phyloP scores from a whole-genome alignment of 1,284 basidiomycete genomes.

The Puccinia hordei region DNA sequence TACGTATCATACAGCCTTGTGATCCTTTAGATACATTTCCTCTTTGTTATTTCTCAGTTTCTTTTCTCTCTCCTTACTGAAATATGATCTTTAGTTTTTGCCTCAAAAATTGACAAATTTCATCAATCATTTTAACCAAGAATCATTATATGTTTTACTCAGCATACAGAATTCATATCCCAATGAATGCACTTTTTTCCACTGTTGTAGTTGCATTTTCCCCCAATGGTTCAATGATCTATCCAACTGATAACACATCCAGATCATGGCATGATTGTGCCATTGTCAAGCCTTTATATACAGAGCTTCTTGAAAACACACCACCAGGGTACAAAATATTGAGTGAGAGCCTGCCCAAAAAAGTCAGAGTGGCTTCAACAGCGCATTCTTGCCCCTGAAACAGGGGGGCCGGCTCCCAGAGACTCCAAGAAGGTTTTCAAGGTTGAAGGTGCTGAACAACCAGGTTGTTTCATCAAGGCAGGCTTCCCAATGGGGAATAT shows the following conservation, averaged over 20 bases:
- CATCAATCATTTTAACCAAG: no score
- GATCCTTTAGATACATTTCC: no score
- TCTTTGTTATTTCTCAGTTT: no score
- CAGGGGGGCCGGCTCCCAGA: no score
- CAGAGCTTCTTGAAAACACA: not conserved
- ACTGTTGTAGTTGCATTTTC: not conserved
- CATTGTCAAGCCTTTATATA: no score
- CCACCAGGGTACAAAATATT: not conserved
- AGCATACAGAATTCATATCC: not conserved
- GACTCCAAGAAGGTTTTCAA: no score
- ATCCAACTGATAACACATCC: not conserved
- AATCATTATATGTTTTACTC: not conserved
- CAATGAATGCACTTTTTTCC: not conserved
- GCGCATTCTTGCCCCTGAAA: not conserved
- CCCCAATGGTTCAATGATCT: not conserved
- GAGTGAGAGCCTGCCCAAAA: conserved; percentile 12
- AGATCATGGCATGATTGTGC: not conserved
- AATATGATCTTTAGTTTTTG: no score
- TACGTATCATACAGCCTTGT: no score
- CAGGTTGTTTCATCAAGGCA: not conserved
- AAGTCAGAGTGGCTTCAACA: not conserved
- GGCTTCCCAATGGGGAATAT: conserved; percentile 3
- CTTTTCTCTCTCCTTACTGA: no score
- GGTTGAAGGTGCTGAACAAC: not conserved
- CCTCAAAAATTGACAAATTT: not conserved